Evolutionary conservation across 1,284 basidiomycete species (phyloP), one percentile per base, ranked within the genome.

Genomic region (Moesziomyces sp.): DNA sequence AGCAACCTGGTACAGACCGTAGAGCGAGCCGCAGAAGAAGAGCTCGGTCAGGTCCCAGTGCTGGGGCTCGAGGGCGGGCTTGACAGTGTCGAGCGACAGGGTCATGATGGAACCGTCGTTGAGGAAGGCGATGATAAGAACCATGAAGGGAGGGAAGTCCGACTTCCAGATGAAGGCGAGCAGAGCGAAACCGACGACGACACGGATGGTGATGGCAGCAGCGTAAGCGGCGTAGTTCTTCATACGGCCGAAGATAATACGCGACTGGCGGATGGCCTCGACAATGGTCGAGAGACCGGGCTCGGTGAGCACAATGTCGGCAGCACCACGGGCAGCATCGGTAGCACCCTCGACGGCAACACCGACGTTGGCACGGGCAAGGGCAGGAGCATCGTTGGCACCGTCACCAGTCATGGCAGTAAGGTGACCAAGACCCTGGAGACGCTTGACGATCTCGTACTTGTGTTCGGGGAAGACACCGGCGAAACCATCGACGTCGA

Each of bases 61-160:
- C 86, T 98, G 94, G 56, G 85, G 85, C 58, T 91, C 91, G 86
- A 88, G 91, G 52, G 93, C 94, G 50, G 95, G 95, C 82, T 97
- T 86, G 72, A 97, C 95, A 86, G 95, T 93, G 86, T 98, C 95
- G 67, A 97, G 92, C 30, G 94, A 97, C 75, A 98, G 89, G 13
- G 95, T 98, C 94, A 98, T 97, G 89, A 98, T 79, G 78, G 95
- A 97, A 86, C 95, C 95, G 85, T 97, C 95, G 86, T 98, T 98
- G 79, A 97, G 88, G 55, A 97, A 89, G 67, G 95, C 94, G 78
- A 98, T 96, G 86, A 98, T 93, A 85, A 97, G 91, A 75, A 98
- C 91, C 95, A 98, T 97, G 90, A 98, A 98, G 18, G 95, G 94
- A 81, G 95, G 95, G 93, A 98, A 98, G 86, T 96, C 92, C 86